Evolutionary conservation across 192 early-diverging fungal genomes (phyloP), one percentile per base, ranked within the genome.

Genomic region (Oehlia diaphana): DNA sequence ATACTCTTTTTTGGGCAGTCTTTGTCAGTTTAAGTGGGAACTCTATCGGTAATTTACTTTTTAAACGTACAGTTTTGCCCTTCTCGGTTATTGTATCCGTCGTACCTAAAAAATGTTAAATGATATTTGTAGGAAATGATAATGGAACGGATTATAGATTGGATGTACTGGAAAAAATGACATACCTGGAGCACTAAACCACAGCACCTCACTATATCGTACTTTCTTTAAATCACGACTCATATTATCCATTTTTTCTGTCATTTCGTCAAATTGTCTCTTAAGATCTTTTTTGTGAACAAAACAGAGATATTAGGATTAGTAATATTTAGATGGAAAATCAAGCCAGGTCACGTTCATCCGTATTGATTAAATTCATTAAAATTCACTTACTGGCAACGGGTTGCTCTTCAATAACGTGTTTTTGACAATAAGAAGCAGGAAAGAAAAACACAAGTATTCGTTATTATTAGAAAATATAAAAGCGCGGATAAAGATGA

Each of bases 181-280:
- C 63, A 64, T 64, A 64, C 63, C 63, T 19, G 63, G 63, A 64
- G 63, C 63, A 64, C 19, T 64, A 64, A 3, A 3, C 63, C 63
- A 64, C n/a, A 64, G 3, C 6, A 49, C 4, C 2, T 2, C 63
- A 26, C n/a, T 64, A 2, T 64, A 3, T 64, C 63, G 19, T 64
- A 31, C 28, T 64, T 31, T 64, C 63, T 64, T 64, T 5, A 64
- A 4, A 7, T 64, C 63, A 64, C 10, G 28, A 64, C 63, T 49
- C 47, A 49, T 5, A 0, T 5, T 5, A 49, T 49, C 47, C 6
- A 49, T 49, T 49, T 49, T 49, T 49, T 49, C 4, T 49, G 47
- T 5, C 2, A 49, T 49, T 49, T 49, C 47, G 6, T 49, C 47
- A 5, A 49, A 49, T 4, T 49, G 47, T 12, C 47, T 49, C 47